Base-by-base conservation (phyloP, 2,329 filamentous ascomycete species). In the Monascus ruber region DNA sequence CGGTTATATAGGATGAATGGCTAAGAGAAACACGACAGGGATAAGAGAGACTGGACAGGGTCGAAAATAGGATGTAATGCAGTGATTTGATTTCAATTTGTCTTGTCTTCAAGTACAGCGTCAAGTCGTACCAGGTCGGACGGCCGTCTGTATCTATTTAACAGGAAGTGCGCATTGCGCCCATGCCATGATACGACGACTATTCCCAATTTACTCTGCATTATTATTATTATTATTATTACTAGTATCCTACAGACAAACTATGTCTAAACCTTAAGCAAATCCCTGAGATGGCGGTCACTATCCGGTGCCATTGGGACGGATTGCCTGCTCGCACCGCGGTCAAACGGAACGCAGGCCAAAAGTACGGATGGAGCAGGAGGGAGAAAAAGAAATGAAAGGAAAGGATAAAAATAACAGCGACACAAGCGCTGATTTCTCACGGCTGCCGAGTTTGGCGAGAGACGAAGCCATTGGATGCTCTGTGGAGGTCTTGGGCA, bases 401-500 rank as follows among this genome's bases (percentile, higher is more conserved):
- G 36, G 33, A 32, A 38, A 36, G 31, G 34, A 40, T 17, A 17
- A 17, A 17, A 17, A 17, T 17, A 17, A 17, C 17, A 17, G 17
- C 17, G 17, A 17, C 47, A 29, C 6, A 29, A 10, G 10, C 28
- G 28, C 6, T 6, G 50, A 48, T 50, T 58, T 53, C 48, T 56
- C 46, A 48, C 47, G 45, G 44, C 42, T 55, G 40, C 48, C 50
- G 50, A 54, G 51, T 47, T 55, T 49, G 45, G 43, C 49, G 53
- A 42, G 32, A 24, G 31, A 17, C 17, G 17, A 40, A 38, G 40
- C 48, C 39, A 61, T 61, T 61, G 57, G 58, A 54, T 58, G 58
- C 57, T 59, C 56, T 47, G 48, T 49, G 38, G 43, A 29, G 37
- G 24, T 31, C 45, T 57, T 57, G 54, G 54, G 54, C 54, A 57